A percentile compares a stretch with the other conserved stretches of the same genome.
Conservation (phyloP, 1,139 yeast species). For the Diutina siamensis region DNA sequence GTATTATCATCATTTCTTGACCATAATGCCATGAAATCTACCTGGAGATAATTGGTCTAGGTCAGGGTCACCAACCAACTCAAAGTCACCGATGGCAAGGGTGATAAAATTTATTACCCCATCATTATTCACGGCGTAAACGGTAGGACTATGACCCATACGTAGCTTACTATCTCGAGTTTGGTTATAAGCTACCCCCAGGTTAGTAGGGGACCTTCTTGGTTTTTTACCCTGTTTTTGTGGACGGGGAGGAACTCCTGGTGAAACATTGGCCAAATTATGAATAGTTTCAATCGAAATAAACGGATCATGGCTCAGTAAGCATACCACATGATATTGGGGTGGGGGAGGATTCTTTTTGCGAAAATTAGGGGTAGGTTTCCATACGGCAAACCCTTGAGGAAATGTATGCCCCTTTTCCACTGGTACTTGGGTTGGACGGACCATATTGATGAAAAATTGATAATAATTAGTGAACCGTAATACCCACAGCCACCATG, state of each 20-base stretch:
- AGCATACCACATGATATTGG: slow-evolving; percentile 54
- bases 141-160: slow-evolving; percentile 4
- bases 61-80: background rate
- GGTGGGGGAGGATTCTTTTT: slow-evolving; percentile 54
- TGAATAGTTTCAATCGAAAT: slow-evolving; percentile 31
- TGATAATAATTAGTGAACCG: slow-evolving; percentile 16
- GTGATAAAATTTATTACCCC: slow-evolving; percentile 1
- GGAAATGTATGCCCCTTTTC: slow-evolving; percentile 5
- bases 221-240: background rate
- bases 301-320: slow-evolving; percentile 35
- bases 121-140: background rate
- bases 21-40: slow-evolving; percentile 1
- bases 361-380: slow-evolving; percentile 60
- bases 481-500: background rate
- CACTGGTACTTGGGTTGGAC: slow-evolving; percentile 14
- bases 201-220: background rate
- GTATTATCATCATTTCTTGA: background rate
- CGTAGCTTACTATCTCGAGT: background rate
- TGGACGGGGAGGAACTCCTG: slow-evolving; percentile 3
- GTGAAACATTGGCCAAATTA: background rate
- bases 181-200: background rate
- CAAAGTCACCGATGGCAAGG: background rate
- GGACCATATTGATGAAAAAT: slow-evolving; percentile 28
- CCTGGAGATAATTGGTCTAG: background rate
- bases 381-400: slow-evolving; percentile 63